Conservation (phyloP, 2,329 filamentous ascomycete genomes). For the Tolypocladium ovalisporum region DNA sequence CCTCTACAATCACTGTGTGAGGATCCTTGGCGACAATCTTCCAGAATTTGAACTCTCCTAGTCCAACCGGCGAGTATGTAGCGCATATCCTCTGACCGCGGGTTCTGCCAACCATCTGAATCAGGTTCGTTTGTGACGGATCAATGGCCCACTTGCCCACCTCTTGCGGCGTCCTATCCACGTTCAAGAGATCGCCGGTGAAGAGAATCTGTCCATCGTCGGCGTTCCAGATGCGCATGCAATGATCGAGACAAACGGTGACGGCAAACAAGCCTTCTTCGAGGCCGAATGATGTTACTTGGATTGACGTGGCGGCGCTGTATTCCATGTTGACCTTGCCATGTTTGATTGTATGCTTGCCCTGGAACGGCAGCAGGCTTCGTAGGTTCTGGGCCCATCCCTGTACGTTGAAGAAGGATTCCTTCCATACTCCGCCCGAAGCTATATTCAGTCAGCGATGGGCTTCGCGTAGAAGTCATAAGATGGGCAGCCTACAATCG, state of each 20-base stretch:
- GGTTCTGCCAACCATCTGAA: constrained; percentile 56
- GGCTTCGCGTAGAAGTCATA: neutral
- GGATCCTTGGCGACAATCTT: constrained; percentile 54
- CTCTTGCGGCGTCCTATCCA: constrained; percentile 55
- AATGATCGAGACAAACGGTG: constrained; percentile 82
- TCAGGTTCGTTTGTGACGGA: constrained; percentile 64
- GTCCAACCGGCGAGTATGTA: constrained; percentile 79
- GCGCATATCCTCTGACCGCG: constrained; percentile 50
- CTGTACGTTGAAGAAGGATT: constrained; percentile 62
- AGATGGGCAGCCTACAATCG: constrained; percentile 28
- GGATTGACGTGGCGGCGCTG: constrained; percentile 54
- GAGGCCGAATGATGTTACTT: constrained; percentile 40
- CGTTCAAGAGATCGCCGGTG: constrained; percentile 67
- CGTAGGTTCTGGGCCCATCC: constrained; percentile 59
- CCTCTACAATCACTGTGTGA: constrained; percentile 54
- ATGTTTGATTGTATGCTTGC: constrained; percentile 51
- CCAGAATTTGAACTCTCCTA: constrained; percentile 94
- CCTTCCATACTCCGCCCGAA: constrained; percentile 44
- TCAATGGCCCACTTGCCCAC: constrained; percentile 66
- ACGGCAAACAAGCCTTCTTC: constrained; percentile 48
- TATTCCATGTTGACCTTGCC: constrained; percentile 55
- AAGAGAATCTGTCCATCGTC: constrained; percentile 67
- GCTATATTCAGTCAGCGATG: constrained; percentile 8
- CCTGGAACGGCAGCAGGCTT: constrained; percentile 56
- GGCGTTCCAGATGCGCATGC: constrained; percentile 81